phyloP scores from a whole-genome alignment of 2,329 filamentous ascomycete species.

The Knufia petricola region DNA sequence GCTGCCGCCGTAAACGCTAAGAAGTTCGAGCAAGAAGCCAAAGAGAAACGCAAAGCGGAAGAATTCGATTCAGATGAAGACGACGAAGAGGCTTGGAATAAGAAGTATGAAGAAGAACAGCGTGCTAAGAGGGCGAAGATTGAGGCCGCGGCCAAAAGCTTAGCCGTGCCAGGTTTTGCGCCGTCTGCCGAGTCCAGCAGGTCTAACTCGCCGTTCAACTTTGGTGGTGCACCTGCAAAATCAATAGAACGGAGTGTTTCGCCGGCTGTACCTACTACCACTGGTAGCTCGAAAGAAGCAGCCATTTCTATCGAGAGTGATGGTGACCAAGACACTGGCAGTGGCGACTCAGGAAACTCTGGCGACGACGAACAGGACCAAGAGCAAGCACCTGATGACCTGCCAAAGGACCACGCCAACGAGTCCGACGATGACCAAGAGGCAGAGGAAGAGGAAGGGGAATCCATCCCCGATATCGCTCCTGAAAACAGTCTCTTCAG shows the following conservation, averaged over 20 bases:
- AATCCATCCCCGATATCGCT: slow-evolving; percentile 12
- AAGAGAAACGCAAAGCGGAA: slow-evolving; percentile 40
- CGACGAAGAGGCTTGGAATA: slow-evolving; percentile 41
- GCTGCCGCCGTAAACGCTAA: slow-evolving; percentile 28
- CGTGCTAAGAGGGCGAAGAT: slow-evolving; percentile 36
- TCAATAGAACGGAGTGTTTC: slow-evolving; percentile 18
- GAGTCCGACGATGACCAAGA: slow-evolving; percentile 16
- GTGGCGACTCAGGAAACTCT: slow-evolving; percentile 11
- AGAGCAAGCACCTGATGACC: slow-evolving; percentile 11
- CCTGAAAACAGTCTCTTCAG: slow-evolving; percentile 21
- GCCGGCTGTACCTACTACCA: slow-evolving; percentile 4
- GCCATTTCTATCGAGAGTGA: slow-evolving; percentile 13
- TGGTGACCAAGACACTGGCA: slow-evolving; percentile 7
- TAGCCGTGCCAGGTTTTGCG: slow-evolving; percentile 19
- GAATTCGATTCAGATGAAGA: slow-evolving; percentile 45
- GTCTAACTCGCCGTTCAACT: slow-evolving; percentile 22
- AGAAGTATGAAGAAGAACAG: slow-evolving; percentile 37
- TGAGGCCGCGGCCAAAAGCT: slow-evolving; percentile 29
- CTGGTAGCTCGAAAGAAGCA: slow-evolving; percentile 15
- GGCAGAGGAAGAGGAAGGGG: slow-evolving; percentile 12
- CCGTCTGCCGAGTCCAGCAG: slow-evolving; percentile 6
- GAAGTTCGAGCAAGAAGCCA: slow-evolving; percentile 34
- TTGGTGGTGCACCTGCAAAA: slow-evolving; percentile 24
- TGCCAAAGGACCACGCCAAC: slow-evolving; percentile 13
- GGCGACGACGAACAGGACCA: slow-evolving; percentile 12